Percentiles rank a stretch among this genome's conserved stretches.
These are phyloP conservation scores for Elaeis oleifera DNA, from an alignment of 202 grass and related monocot genomes.

Conservation along the genomic window DNA sequence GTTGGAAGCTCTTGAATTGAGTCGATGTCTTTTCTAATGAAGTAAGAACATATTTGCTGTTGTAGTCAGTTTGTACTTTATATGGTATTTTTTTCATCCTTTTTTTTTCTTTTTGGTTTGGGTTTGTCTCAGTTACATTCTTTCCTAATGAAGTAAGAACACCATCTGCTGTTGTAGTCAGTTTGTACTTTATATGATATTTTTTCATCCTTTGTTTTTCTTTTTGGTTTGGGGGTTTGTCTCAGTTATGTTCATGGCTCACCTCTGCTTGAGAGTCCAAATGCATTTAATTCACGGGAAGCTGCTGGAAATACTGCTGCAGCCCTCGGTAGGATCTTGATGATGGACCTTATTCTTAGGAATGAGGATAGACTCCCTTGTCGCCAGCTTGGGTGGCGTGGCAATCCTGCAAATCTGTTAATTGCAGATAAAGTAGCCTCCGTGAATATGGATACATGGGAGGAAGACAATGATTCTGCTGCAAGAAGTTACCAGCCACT, in stretches of 20 bases:
- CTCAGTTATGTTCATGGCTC: constrained; percentile 91
- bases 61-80: not conserved
- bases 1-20: constrained; percentile 91
- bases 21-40: constrained; percentile 97
- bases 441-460: constrained; percentile 18
- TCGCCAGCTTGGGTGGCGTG: constrained; percentile 83
- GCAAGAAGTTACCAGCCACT: constrained; percentile 27
- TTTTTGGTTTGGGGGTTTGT: not conserved
- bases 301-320: constrained; percentile 45
- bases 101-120: not conserved
- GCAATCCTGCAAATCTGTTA: constrained; percentile 81
- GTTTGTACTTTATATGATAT: too few relatives aligned
- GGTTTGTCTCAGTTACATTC: constrained; percentile 50
- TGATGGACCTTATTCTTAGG: constrained; percentile 81
- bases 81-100: constrained; percentile 7
- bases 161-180: not conserved
- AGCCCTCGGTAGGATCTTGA: constrained; percentile 70
- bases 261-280: constrained; percentile 72
- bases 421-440: constrained; percentile 41
- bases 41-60: constrained; percentile 32
- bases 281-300: constrained; percentile 61
- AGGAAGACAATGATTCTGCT: constrained; percentile 24
- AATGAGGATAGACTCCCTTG: constrained; percentile 89
- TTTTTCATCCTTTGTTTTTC: constrained; percentile 9
- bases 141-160: constrained; percentile 89